Evolutionary conservation across 2,329 filamentous ascomycete genomes (phyloP).

Genomic region (Fusarium sp.): DNA sequence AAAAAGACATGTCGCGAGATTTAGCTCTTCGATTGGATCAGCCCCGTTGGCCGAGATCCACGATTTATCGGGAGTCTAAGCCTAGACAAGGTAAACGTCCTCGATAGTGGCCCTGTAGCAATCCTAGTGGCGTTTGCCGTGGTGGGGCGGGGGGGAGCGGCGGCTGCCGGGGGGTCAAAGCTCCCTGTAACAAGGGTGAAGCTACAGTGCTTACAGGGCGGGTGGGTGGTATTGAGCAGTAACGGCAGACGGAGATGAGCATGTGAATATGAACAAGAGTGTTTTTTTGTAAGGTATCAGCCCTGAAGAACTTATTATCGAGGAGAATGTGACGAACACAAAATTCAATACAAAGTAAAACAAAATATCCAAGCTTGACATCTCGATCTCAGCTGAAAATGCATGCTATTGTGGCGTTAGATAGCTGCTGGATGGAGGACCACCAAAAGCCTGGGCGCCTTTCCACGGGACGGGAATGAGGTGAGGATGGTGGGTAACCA

Average conservation of each 20-base stretch:
- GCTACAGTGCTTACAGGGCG: slow-evolving; percentile 43
- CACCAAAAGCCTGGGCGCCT: slow-evolving; percentile 15
- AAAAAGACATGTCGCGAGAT: slow-evolving; percentile 36
- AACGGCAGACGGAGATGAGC: slow-evolving; percentile 7
- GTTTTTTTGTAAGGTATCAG: no score
- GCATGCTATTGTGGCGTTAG: slow-evolving; percentile 24
- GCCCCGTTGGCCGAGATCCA: slow-evolving; percentile 17
- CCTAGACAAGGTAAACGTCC: slow-evolving; percentile 32
- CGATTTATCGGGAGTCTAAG: slow-evolving; percentile 42
- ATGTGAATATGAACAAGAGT: background rate
- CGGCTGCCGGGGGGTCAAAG: slow-evolving; percentile 30
- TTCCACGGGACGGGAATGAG: slow-evolving; percentile 17
- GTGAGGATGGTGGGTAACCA: slow-evolving; percentile 36
- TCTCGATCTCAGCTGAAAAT: slow-evolving; percentile 1
- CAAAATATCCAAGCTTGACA: background rate
- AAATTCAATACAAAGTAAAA: rapidly evolving
- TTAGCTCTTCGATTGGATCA: slow-evolving; percentile 22
- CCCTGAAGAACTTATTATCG: background rate
- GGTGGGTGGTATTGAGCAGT: slow-evolving; percentile 1
- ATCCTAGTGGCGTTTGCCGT: slow-evolving; percentile 27
- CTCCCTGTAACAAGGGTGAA: slow-evolving; percentile 12
- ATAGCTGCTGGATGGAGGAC: slow-evolving; percentile 21
- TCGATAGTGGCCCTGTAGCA: slow-evolving; percentile 23
- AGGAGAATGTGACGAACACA: rapidly evolving
- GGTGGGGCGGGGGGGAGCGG: slow-evolving; percentile 28